phyloP scores from a whole-genome alignment of 2,329 filamentous ascomycete genomes.

The Raffaelea ambrosiae region DNA sequence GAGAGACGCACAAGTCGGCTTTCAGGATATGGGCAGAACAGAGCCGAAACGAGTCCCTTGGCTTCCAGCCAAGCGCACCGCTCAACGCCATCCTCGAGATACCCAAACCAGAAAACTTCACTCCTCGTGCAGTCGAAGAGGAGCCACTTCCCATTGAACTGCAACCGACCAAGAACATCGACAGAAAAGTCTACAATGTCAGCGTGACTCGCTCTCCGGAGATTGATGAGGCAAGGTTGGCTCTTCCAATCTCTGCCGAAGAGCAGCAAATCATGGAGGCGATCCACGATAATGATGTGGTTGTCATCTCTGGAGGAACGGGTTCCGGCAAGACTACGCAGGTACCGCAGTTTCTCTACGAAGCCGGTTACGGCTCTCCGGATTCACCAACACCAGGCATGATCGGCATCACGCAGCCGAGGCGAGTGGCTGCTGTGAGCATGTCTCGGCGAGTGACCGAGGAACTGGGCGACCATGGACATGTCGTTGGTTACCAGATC shows the following conservation, averaged over 20 bases:
- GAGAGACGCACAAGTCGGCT: constrained; percentile 38
- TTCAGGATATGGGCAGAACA: constrained; percentile 93
- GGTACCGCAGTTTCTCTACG: constrained; percentile 90
- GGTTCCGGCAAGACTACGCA: constrained; percentile 98
- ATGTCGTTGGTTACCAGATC: constrained; percentile 83
- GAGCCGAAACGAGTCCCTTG: constrained; percentile 76
- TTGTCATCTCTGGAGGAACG: constrained; percentile 89
- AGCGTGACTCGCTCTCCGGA: constrained; percentile 59
- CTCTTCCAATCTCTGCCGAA: constrained; percentile 84
- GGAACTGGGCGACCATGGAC: constrained; percentile 71
- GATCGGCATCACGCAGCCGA: constrained; percentile 91
- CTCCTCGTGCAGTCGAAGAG: constrained; percentile 57
- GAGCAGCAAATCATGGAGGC: constrained; percentile 98
- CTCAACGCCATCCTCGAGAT: constrained; percentile 32
- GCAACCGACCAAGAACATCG: constrained; percentile 47
- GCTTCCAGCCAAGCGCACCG: constrained; percentile 40
- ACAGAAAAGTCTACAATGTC: constrained; percentile 69
- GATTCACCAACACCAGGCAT: constrained; percentile 76
- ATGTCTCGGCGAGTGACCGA: constrained; percentile 89
- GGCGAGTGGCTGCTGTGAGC: constrained; percentile 89
- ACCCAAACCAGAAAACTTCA: constrained; percentile 53
- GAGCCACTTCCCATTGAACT: constrained; percentile 64
- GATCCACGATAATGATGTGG: constrained; percentile 81
- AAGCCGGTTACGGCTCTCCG: constrained; percentile 79
- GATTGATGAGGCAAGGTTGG: constrained; percentile 69